A percentile compares a stretch with the other conserved stretches of the same genome.
Conservation (phyloP, 179 eudicot genomes). For the Monotropa hypopitys region DNA sequence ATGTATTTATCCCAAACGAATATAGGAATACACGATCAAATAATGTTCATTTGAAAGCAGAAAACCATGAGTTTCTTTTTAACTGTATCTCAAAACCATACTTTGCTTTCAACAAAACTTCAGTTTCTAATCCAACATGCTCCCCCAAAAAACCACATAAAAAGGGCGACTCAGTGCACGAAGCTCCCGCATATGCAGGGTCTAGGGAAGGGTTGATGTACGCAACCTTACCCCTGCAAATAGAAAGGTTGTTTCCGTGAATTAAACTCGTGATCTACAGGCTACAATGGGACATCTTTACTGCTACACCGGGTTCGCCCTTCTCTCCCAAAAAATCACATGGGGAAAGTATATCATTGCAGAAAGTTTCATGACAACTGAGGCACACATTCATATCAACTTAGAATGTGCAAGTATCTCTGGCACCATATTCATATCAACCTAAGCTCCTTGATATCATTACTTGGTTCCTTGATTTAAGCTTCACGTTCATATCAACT, state of each 20-base stretch:
- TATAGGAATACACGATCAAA: background rate
- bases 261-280: too few species aligned
- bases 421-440: too few species aligned
- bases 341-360: background rate
- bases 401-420: background rate
- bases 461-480: background rate
- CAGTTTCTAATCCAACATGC: background rate
- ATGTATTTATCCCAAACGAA: background rate
- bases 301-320: too few species aligned
- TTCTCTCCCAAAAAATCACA: too few species aligned
- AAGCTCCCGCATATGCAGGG: too few species aligned
- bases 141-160: background rate
- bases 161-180: too few species aligned
- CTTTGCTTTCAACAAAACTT: background rate
- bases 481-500: background rate
- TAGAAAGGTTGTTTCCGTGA: too few species aligned
- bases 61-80: background rate
- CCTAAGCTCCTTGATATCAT: too few species aligned
- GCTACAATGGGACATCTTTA: too few species aligned
- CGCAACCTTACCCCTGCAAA: too few species aligned
- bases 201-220: too few species aligned
- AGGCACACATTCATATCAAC: background rate
- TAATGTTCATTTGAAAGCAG: background rate
- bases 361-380: background rate
- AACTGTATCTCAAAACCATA: background rate